Evolutionary conservation across 2,329 filamentous ascomycete species (phyloP).

Genomic region (Sarocladium strictum): DNA sequence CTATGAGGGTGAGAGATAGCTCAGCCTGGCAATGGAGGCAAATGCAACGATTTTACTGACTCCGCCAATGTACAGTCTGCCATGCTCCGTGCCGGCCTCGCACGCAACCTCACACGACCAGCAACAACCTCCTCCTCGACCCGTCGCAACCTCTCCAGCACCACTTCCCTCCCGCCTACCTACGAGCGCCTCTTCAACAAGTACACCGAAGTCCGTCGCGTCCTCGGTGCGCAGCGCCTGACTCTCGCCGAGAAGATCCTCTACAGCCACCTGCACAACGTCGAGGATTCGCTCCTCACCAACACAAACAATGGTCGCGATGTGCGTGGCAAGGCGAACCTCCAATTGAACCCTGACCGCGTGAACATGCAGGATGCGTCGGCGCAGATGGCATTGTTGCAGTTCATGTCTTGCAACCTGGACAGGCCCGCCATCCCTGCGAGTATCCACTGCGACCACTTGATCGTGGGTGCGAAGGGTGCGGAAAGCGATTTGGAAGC

Average conservation of each 20-base stretch:
- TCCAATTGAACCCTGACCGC: slow-evolving; percentile 94
- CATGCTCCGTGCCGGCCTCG: slow-evolving; percentile 27
- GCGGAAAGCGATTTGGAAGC: slow-evolving; percentile 78
- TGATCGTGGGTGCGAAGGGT: slow-evolving; percentile 93
- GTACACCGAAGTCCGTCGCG: slow-evolving; percentile 66
- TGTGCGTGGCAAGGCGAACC: slow-evolving; percentile 81
- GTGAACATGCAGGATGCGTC: slow-evolving; percentile 99
- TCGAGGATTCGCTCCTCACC: slow-evolving; percentile 79
- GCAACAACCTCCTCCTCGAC: slow-evolving; percentile 20
- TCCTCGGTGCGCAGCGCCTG: slow-evolving; percentile 62
- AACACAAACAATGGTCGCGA: slow-evolving; percentile 77
- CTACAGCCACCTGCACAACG: slow-evolving; percentile 88
- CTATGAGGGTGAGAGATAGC: slow-evolving; percentile 34
- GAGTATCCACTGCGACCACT: slow-evolving; percentile 97
- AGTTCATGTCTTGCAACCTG: slow-evolving; percentile 97
- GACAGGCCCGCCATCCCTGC: slow-evolving; percentile 87
- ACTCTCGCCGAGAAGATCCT: slow-evolving; percentile 97
- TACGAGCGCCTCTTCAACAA: slow-evolving; percentile 77
- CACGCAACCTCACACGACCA: slow-evolving; percentile 23
- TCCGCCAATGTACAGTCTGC: slow-evolving; percentile 25
- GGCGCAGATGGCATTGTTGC: slow-evolving; percentile 94
- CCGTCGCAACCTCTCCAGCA: slow-evolving; percentile 32
- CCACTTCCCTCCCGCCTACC: slow-evolving; percentile 53
- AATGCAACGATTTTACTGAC: background rate
- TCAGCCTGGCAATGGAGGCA: background rate